Evolutionary conservation across 306 rosid species (phyloP), one percentile per base, ranked within the genome.

Genomic region (Cucumis melo): DNA sequence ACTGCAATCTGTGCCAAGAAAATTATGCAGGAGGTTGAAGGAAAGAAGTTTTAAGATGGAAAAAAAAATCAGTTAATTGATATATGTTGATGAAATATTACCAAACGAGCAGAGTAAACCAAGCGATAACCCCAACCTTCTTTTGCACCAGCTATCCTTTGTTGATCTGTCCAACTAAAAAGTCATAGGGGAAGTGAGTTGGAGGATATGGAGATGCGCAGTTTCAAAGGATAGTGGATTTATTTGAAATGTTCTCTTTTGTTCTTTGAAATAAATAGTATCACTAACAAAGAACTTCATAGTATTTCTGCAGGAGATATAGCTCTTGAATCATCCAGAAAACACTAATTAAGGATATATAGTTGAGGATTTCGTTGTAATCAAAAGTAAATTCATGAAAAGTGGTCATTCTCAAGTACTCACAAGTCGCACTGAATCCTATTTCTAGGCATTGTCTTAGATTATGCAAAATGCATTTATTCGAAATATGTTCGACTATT

Each of bases 81-180:
- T 7, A 9, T 1, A 19, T 20, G 19, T 24, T 71, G 27, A 56
- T 36, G 59, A 50, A 56, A 44, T 55, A 17, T 82, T 89, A 94
- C 97, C 97, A 94, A 89, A 61, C 95, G 96, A 8, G 91, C 97
- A 36, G 97, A 91, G 82, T 85, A 94, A 75, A 94, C 81, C 75
- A 92, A 83, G 85, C 92, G 86, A 82, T 92, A 94, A 77, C 89
- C 86, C 96, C 96, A 94, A 56, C 93, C 95, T 84, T 90, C 92
- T 86, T 86, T 94, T 61, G 96, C 90, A 62, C 91, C 96, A 46
- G 84, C 90, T 54, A 75, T 90, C 87, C 97, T 81, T 88, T 94
- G 99, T 81, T 92, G 99, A 82, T 94, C 97, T 3, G 99, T 92
- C 92, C 89, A 92, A 83, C 96, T 94, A 86, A 64, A 64, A 84